Percentiles rank a stretch among this genome's conserved stretches.
These are phyloP conservation scores for Sporothrix phasma DNA, from an alignment of 2,329 filamentous ascomycete species.

Conservation along the genomic window DNA sequence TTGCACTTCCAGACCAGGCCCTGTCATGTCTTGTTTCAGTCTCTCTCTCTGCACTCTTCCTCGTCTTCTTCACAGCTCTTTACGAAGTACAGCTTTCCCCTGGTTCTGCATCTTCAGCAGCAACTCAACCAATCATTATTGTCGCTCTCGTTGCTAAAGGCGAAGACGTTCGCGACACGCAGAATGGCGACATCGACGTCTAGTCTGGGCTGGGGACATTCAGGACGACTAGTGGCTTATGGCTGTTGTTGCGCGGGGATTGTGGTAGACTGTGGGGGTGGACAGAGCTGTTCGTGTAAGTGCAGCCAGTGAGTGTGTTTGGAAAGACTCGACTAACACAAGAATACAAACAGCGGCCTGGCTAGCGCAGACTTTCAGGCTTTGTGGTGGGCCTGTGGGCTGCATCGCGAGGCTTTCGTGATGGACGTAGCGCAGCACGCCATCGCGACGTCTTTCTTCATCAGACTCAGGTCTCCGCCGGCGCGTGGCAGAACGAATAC, in stretches of 20 bases:
- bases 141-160: neutral
- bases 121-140: neutral
- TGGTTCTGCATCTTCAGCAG: neutral
- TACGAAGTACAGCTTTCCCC: no score
- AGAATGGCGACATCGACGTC: slow-evolving; percentile 16
- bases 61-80: neutral
- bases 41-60: neutral
- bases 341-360: no score
- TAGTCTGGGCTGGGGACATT: no score
- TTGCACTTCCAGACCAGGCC: neutral
- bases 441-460: neutral
- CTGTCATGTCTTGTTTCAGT: neutral
- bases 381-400: neutral
- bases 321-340: no score
- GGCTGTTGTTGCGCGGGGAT: neutral
- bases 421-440: slow-evolving; percentile 8
- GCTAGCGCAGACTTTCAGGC: neutral
- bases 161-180: slow-evolving; percentile 6
- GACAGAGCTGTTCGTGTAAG: no score
- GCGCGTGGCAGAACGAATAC: neutral
- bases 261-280: no score
- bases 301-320: neutral
- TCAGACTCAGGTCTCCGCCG: neutral
- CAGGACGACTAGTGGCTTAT: neutral
- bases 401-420: neutral